Base-by-base conservation (phyloP, 805 yeast species). In the Candida nemodendra region DNA sequence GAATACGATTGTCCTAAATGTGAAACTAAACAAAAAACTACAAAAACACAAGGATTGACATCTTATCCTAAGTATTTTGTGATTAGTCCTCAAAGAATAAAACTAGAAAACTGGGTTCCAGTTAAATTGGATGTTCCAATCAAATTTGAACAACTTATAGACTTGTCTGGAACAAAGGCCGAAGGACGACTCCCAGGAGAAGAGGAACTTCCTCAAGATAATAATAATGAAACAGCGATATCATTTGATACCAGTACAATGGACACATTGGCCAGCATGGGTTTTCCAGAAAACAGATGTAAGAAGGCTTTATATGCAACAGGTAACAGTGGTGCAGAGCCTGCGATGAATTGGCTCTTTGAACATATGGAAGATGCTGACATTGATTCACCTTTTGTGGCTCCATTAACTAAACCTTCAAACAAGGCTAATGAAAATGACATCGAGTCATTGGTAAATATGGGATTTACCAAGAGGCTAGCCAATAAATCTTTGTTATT, bases 301-400 rank as follows among this genome's bases (percentile, higher is more conserved):
- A 67, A 68, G 21, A 76, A 80, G 49, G 96, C 91, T 0, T 66
- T 91, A 24, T 81, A 70, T 50, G 64, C 75, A 15, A 87, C 95
- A 0, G 91, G 88, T 0, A 89, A 89, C 50, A 47, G 60, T 0
- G 65, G 61, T 30, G 45, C 57, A 0, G 97, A 91, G 46, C 71
- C 71, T 5, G 96, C 97, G 0, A 80, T 85, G 84, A 85, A 87
- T 50, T 87, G 97, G 95, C 57, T 93, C 5, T 82, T 93, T 54
- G 84, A 74, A 15, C 95, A 90, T 54, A 78, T 88, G 81, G 97
- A 90, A 17, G 96, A 87, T 58, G 57, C 80, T 1, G 84, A 77
- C 51, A 74, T 90, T 30, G 95, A 90, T 57, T 78, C 64, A 5
- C 83, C 86, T 1, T 69, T 84, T 17, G 62, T 48, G 2, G 52